Percentiles rank a stretch among this genome's conserved stretches.
These are phyloP conservation scores for Boletus vinaceobasis DNA, from an alignment of 768 basidiomycete species.

Conservation along the genomic window DNA sequence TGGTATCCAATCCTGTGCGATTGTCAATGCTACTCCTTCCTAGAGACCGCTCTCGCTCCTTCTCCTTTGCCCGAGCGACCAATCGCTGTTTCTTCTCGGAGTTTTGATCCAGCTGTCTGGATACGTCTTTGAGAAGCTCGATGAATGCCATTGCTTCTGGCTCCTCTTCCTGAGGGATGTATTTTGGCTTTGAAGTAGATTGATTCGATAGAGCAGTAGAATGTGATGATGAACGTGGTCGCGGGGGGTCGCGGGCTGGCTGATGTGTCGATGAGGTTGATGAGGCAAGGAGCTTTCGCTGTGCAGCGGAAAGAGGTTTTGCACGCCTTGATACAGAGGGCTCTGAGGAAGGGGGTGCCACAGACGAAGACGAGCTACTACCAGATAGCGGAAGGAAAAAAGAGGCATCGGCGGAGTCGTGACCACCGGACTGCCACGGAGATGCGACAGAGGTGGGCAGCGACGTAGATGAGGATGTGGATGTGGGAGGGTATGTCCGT, in stretches of 20 bases:
- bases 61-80: constrained; percentile 11
- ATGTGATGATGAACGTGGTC: constrained; percentile 20
- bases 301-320: constrained; percentile 4
- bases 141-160: constrained; percentile 24
- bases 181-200: neutral
- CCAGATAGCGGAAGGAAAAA: constrained; percentile 5
- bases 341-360: constrained; percentile 2
- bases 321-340: constrained; percentile 1
- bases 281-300: constrained; percentile 19
- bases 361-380: constrained; percentile 1
- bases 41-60: constrained; percentile 2
- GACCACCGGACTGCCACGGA: constrained; percentile 2
- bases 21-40: neutral
- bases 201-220: constrained; percentile 2
- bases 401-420: constrained; percentile 3
- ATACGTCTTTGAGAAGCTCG: constrained; percentile 23
- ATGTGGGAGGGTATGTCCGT: constrained; percentile 14
- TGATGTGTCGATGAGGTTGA: constrained; percentile 19
- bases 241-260: neutral
- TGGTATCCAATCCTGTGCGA: neutral
- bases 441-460: constrained; percentile 6
- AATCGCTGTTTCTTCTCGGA: constrained; percentile 24
- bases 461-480: constrained; percentile 4
- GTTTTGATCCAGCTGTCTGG: constrained; percentile 24
- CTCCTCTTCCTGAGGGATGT: constrained; percentile 14